A percentile compares a stretch with the other conserved stretches of the same genome.
phyloP scores from a whole-genome alignment of 352 stramenopile species.

The Pythium sukuiense region DNA sequence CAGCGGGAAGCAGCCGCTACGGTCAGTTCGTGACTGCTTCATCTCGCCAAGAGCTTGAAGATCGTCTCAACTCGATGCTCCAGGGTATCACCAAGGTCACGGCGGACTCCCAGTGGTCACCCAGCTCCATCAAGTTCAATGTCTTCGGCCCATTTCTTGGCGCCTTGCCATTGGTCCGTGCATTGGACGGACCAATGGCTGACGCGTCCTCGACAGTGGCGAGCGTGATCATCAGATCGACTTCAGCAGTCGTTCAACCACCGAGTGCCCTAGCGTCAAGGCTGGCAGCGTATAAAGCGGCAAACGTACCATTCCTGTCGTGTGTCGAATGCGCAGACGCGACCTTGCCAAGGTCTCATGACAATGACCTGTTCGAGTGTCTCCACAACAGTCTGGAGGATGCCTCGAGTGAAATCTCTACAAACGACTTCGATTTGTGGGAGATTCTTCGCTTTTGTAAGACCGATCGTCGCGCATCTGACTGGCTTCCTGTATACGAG shows the following conservation, averaged over 20 bases:
- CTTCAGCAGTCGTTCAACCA: not conserved
- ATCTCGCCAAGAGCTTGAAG: not conserved
- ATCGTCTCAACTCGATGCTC: constrained; percentile 11
- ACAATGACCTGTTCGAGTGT: constrained; percentile 18
- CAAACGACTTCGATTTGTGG: constrained; percentile 7
- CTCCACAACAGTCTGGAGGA: constrained; percentile 11
- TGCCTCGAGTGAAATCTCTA: not conserved
- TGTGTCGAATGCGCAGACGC: constrained; percentile 4
- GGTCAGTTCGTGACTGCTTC: not conserved
- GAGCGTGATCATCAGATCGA: constrained; percentile 1
- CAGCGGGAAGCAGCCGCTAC: not conserved
- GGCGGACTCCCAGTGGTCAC: not conserved
- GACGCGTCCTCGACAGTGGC: not conserved
- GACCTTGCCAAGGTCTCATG: constrained; percentile 2
- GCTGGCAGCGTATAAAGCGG: not conserved
- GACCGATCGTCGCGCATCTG: not conserved
- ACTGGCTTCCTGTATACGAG: constrained; percentile 14
- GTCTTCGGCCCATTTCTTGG: constrained; percentile 15
- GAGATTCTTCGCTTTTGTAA: constrained; percentile 4
- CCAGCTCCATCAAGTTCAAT: not conserved
- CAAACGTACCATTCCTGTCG: not conserved
- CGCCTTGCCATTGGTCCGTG: not conserved
- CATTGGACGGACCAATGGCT: not conserved
- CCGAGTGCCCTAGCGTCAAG: constrained; percentile 6
- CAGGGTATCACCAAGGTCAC: constrained; percentile 14